Evolutionary conservation across 352 stramenopile species (phyloP), one percentile per base, ranked within the genome.

Genomic region (Blastocystis sp.): DNA sequence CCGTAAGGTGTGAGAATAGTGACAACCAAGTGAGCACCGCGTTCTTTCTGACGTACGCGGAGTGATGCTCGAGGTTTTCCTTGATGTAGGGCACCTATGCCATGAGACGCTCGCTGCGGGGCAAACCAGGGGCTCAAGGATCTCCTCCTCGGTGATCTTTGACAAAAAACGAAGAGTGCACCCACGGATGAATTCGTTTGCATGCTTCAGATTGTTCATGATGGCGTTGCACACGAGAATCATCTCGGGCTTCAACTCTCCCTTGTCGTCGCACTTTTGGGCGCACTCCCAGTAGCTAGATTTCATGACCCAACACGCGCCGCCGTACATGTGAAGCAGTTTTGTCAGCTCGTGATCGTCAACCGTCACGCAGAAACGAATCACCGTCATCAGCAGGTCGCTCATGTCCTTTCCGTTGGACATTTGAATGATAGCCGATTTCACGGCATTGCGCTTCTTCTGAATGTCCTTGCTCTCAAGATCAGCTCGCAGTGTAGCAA

Each of bases 271-370:
- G 88, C 90, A 89, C 87, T 71, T 92, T 34, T 89, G 62, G 43
- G 91, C 88, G 61, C 56, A 81, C 88, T 91, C 90, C 88, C 80
- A 91, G 71, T 65, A 82, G 43, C 81, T 82, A 86, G 21, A 77
- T 41, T 11, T 19, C 40, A 67, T 14, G 88, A 38, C 23, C 10
- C 19, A 40, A 43, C 41, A 5, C 38, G 11, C 17, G 40, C 10
- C 11, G 23, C 95, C 98, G 91, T 98, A 99, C 76, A 99, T 92
- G 95, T 98, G 99, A 48, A 98, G 93, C 59, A 99, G 92, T 90
- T 99, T 99, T 91, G 99, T 99, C 62, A 99, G 92, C 89, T 96
- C 94, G 91, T 99, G 97, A 92, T 99, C 96, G 77, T 98, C 96
- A 66, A 97, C 96, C 78, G 97, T 99, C 80, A 98, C 98, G 91